Evolutionary conservation across 2,329 filamentous ascomycete genomes (phyloP).

Genomic region (Corinectria fuckeliana): DNA sequence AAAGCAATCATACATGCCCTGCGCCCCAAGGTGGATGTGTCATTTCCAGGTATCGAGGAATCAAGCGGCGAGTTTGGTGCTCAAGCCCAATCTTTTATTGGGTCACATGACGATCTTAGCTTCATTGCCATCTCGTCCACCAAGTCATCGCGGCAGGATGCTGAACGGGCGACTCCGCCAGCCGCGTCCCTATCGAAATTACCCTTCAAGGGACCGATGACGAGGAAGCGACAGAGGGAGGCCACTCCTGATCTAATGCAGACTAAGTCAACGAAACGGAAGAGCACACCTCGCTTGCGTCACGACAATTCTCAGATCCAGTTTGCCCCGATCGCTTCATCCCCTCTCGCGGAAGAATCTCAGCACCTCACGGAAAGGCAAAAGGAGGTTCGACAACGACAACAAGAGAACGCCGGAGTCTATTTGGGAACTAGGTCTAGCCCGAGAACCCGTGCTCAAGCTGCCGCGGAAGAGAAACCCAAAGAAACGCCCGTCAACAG

Average conservation of each 20-base stretch:
- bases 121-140: constrained; percentile 41
- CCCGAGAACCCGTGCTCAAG: constrained; percentile 34
- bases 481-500: constrained; percentile 12
- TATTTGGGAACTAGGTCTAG: constrained; percentile 73
- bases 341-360: constrained; percentile 62
- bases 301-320: constrained; percentile 86
- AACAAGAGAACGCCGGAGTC: constrained; percentile 69
- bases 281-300: constrained; percentile 61
- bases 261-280: constrained; percentile 36
- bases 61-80: constrained; percentile 47
- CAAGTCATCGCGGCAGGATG: constrained; percentile 38
- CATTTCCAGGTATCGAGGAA: constrained; percentile 52
- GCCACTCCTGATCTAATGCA: constrained; percentile 35
- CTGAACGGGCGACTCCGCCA: constrained; percentile 21
- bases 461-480: constrained; percentile 22
- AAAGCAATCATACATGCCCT: constrained; percentile 67
- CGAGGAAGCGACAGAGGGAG: constrained; percentile 40
- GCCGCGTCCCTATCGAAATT: constrained; percentile 24
- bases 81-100: constrained; percentile 51
- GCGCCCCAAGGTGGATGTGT: constrained; percentile 57
- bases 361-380: constrained; percentile 82
- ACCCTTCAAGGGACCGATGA: constrained; percentile 29
- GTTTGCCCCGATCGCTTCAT: constrained; percentile 72
- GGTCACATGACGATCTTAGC: constrained; percentile 56
- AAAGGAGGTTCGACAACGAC: constrained; percentile 76